These are phyloP conservation scores for Tetraselmis striata DNA, from an alignment of 139 green algal genomes.

Conservation along the genomic window DNA sequence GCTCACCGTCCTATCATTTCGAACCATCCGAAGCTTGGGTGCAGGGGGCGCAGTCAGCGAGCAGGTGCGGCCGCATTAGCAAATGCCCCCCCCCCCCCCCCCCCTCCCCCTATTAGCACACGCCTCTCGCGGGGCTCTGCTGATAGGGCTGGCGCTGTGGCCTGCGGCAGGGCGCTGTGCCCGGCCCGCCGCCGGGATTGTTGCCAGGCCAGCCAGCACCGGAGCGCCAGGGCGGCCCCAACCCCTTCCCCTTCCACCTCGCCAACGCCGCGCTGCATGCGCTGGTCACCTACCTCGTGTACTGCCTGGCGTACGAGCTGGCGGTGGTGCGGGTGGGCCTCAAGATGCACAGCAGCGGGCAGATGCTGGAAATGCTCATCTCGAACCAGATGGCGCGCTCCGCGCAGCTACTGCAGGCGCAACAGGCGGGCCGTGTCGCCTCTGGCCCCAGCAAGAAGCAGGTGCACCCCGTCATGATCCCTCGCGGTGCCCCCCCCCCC, in stretches of 20 bases:
- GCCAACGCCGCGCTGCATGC: constrained; percentile 45
- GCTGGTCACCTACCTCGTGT: constrained; percentile 44
- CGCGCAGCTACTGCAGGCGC: neutral
- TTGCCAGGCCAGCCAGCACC: neutral
- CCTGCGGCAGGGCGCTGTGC: too few relatives aligned
- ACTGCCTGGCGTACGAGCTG: constrained; percentile 5
- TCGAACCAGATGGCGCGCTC: neutral
- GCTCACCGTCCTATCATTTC: constrained; percentile 54
- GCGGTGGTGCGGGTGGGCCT: neutral
- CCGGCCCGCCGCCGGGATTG: neutral
- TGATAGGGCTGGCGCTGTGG: too few relatives aligned
- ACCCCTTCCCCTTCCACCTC: constrained; percentile 53
- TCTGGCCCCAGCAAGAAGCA: too few relatives aligned
- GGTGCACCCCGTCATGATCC: too few relatives aligned
- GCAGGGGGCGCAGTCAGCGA: too few relatives aligned
- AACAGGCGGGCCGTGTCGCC: too few relatives aligned
- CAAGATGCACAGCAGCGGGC: constrained; percentile 4
- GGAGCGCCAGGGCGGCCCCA: constrained; percentile 16
- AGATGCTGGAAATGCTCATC: neutral
- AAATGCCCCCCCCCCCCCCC: too few relatives aligned
- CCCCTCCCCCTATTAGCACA: too few relatives aligned
- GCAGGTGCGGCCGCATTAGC: too few relatives aligned
- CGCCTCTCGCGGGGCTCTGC: too few relatives aligned
- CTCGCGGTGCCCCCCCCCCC: too few relatives aligned
- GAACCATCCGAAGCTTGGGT: constrained; percentile 6